Conservation (phyloP, 2,329 filamentous ascomycete species). For the Cercospora sojina region DNA sequence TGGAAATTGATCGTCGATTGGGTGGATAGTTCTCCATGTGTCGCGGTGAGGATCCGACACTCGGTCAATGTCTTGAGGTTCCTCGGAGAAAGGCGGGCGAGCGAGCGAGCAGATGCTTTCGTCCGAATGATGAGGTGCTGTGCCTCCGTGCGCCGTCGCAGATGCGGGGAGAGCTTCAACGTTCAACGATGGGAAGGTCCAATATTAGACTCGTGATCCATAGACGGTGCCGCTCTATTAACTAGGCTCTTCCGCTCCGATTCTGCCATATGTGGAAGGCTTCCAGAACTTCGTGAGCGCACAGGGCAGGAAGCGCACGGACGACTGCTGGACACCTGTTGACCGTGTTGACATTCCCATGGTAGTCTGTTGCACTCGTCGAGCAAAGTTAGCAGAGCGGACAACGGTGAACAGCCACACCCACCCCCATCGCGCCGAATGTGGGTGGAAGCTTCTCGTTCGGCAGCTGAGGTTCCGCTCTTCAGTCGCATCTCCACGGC, state of each 20-base stretch:
- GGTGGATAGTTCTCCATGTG: too few species aligned
- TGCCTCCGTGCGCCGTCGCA: background rate
- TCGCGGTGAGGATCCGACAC: background rate
- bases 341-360: background rate
- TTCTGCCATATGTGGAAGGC: background rate
- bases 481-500: background rate
- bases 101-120: background rate
- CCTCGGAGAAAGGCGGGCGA: background rate
- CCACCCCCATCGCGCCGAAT: background rate
- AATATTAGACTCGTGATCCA: background rate
- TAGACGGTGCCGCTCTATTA: background rate
- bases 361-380: background rate
- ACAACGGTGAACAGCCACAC: background rate
- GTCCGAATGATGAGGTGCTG: background rate
- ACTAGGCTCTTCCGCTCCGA: background rate
- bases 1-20: too few species aligned
- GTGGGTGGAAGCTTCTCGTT: background rate
- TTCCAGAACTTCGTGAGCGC: background rate
- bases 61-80: background rate
- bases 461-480: background rate
- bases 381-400: background rate
- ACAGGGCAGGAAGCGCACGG: background rate
- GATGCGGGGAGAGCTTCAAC: background rate
- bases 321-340: background rate
- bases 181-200: background rate